Evolutionary conservation across 371 early-diverging fungal genomes (phyloP).

Genomic region (Rhizopus sp.): DNA sequence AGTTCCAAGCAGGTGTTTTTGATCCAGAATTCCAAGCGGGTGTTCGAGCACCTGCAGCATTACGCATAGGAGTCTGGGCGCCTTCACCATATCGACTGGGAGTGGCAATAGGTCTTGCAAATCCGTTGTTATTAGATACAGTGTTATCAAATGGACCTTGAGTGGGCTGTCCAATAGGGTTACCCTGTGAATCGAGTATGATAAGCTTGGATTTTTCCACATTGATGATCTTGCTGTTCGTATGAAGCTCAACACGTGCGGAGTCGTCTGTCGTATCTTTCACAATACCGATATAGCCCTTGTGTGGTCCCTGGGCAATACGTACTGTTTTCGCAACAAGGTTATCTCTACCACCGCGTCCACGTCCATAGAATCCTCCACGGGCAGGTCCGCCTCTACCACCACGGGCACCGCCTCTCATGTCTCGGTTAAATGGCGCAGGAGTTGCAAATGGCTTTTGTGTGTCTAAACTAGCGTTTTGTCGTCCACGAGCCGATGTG

Average conservation of each 20-base stretch:
- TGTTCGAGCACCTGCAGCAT: conserved; percentile 63
- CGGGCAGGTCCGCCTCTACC: conserved; percentile 52
- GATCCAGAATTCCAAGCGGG: conserved; percentile 78
- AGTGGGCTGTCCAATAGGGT: conserved; percentile 43
- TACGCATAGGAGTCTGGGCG: conserved; percentile 61
- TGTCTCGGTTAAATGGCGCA: conserved; percentile 4
- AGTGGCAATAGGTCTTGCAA: conserved; percentile 36
- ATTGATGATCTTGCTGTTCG: conserved; percentile 78
- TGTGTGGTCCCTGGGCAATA: conserved; percentile 91
- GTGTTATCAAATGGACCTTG: conserved; percentile 28
- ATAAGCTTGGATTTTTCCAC: conserved; percentile 77
- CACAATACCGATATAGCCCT: conserved; percentile 97
- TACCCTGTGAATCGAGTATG: conserved; percentile 53
- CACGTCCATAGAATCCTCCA: conserved; percentile 73
- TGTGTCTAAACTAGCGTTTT: background rate
- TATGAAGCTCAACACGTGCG: conserved; percentile 94
- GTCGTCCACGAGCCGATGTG: conserved; percentile 31
- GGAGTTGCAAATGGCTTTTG: conserved; percentile 7
- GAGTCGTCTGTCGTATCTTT: conserved; percentile 81
- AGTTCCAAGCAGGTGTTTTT: conserved; percentile 65
- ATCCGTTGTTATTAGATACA: conserved; percentile 22
- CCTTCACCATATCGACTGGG: conserved; percentile 53
- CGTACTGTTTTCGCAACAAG: conserved; percentile 87
- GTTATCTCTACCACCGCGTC: conserved; percentile 79
- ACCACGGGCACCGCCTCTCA: conserved; percentile 47